Evolutionary conservation across 106 monocot species (phyloP), one percentile per base, ranked within the genome.

Genomic region (Allium fistulosum): DNA sequence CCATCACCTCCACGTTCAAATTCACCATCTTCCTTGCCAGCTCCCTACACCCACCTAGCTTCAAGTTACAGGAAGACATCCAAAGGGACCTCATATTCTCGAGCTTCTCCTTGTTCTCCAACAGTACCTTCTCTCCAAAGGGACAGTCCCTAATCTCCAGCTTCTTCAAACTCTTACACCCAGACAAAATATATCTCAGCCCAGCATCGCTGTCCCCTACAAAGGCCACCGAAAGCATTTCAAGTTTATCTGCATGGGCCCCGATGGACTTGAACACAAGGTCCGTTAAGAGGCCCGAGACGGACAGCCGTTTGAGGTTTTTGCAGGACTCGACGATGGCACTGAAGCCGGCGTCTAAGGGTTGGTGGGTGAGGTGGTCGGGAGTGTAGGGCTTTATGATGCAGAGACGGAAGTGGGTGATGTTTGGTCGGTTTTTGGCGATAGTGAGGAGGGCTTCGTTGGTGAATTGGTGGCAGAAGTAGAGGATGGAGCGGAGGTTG

Each of bases 71-170:
- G 2, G 91, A 77, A 6, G 87, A 91, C 84, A 91, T 91, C 91
- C 87, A 91, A 91, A 91, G 91, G 84, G 91, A 91, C 81, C 87
- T 84, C 91, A 91, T 91, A 81, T 84, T 82, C 82, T 91, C 87
- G 49, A 87, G 84, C 75, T 87, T 91, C 10, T 73, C 81, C 2
- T 72, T 78, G 57, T 91, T 87, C 1, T 69, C 74, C 59, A 91
- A 46, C 80, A 91, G 71, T 56, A 87, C 71, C 51, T 80, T 80
- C 66, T 78, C 87, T 7, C 91, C 91, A 69, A 91, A 91, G 11
- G 91, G 87, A 61, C 91, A 91, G 73, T 91, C 91, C 76, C 84
- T 81, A 14, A 91, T 91, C 71, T 87, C 91, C 46, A 91, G 57
- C 59, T 87, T 91, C 63, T 72, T 69, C 45, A 91, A 68, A 58